Percentiles rank a stretch among this genome's conserved stretches.
Evolutionary conservation across 768 basidiomycete species (phyloP).

Genomic region (Leucosporidium creatinivorum): DNA sequence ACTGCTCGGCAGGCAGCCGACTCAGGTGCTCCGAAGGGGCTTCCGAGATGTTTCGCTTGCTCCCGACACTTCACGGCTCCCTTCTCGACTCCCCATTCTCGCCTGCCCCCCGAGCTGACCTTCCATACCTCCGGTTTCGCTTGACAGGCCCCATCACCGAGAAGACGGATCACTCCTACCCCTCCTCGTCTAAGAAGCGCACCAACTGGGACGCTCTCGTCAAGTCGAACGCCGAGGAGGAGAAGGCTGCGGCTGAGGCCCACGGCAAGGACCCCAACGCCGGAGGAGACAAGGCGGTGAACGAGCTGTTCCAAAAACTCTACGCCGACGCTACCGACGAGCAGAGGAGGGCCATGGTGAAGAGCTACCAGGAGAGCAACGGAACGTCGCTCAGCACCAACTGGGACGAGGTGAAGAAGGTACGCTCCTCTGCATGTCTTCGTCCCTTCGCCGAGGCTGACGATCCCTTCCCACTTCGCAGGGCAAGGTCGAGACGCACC

Average conservation of each 20-base stretch:
- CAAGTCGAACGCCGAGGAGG: slow-evolving; percentile 62
- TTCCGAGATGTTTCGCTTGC: too few species aligned
- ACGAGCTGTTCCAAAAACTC: slow-evolving; percentile 62
- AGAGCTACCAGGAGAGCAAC: slow-evolving; percentile 89
- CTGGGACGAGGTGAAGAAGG: slow-evolving; percentile 77
- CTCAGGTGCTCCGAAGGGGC: too few species aligned
- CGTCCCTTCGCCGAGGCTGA: too few species aligned
- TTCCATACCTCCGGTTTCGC: too few species aligned
- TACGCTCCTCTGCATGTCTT: background rate
- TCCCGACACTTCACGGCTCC: too few species aligned
- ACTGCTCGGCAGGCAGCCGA: too few species aligned
- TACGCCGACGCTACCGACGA: slow-evolving; percentile 86
- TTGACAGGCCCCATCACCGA: background rate
- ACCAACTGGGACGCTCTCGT: slow-evolving; percentile 90
- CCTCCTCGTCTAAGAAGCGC: slow-evolving; percentile 42
- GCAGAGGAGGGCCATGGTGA: slow-evolving; percentile 91
- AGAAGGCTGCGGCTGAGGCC: slow-evolving; percentile 37
- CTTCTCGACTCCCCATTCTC: too few species aligned
- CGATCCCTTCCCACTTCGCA: background rate
- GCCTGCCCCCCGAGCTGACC: too few species aligned
- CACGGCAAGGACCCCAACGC: slow-evolving; percentile 69
- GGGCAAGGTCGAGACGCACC: slow-evolving; percentile 63
- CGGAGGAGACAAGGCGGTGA: slow-evolving; percentile 77
- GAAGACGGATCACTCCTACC: slow-evolving; percentile 42
- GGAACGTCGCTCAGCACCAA: slow-evolving; percentile 94